Base-by-base conservation (phyloP, 768 basidiomycete species). In the Hygrocybe punicea region DNA sequence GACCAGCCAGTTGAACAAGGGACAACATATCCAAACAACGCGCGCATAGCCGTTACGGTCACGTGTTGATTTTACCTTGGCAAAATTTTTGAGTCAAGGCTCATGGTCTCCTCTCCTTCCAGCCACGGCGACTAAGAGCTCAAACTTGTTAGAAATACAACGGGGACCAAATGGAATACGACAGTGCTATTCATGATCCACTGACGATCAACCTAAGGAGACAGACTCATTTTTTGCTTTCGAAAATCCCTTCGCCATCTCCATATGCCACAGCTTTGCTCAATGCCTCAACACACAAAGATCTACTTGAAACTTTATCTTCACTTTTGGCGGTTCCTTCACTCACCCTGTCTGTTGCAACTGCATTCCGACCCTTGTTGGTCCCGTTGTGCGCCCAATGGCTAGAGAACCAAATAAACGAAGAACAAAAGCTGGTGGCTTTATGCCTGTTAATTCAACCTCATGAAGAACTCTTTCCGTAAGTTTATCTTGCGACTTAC, bases 331-430 rank as follows among this genome's bases (percentile, higher is more conserved):
- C 82, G 0, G 66, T 76, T 16, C 86, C 89, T 8, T 77, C 82
- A 10, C 78, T 87, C 42, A 92, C 92, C 0, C 64, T 80, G 29
- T 64, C 74, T 11, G 76, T 98, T 58, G 83, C 88, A 17, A 76
- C 73, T 6, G 60, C 80, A 10, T 98, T 89, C 72, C 76, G 88
- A 59, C 94, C 95, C 3, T 71, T 98, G 52, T 69, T 93, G 37
- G 63, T 88, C 24, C 90, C 96, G 69, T 72, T 98, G 23, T 86
- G 86, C 64, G 89, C 89, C 3, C 73, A 89, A 64, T 97, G 92
- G 93, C 67, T 95, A 40, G 74, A 86, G n/a, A 73, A 76, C 17
- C 63, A 76, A 36, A 70, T 79, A 40, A 72, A 78, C 57, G 62
- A 74, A 21, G 79, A 83, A 54, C 78, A 81, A 37, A 78, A 81